phyloP scores from a whole-genome alignment of 2,329 filamentous ascomycete species.

The Dactylellina sp. region DNA sequence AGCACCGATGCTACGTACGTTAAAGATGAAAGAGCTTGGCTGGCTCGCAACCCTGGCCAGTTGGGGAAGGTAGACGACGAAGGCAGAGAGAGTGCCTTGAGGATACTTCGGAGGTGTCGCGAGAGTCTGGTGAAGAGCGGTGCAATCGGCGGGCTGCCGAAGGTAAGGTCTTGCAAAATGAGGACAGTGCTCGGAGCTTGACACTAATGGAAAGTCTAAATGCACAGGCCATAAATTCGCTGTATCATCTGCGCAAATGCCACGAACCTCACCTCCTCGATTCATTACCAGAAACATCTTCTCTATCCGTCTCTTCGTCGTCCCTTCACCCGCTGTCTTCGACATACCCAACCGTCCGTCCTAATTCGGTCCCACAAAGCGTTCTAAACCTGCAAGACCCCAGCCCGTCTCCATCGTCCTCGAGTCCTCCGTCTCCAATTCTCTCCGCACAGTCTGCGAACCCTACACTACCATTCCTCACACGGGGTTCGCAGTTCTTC shows the following conservation, averaged over 20 bases:
- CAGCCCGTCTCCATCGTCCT: constrained; percentile 65
- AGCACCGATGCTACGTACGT: constrained; percentile 63
- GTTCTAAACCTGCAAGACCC: constrained; percentile 57
- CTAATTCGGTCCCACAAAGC: constrained; percentile 66
- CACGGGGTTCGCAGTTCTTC: constrained; percentile 67
- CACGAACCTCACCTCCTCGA: constrained; percentile 36
- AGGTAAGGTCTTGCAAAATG: constrained; percentile 62
- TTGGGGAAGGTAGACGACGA: constrained; percentile 40
- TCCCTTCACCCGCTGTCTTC: constrained; percentile 42
- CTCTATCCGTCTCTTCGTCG: constrained; percentile 7
- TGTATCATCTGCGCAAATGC: constrained; percentile 45
- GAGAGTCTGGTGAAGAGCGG: constrained; percentile 68
- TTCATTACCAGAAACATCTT: constrained; percentile 7
- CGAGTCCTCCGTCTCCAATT: constrained; percentile 62
- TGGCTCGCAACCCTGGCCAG: constrained; percentile 36
- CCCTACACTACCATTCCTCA: constrained; percentile 64
- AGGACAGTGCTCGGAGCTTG: no score
- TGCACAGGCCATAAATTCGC: constrained; percentile 65
- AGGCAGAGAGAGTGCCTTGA: constrained; percentile 60
- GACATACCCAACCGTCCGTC: constrained; percentile 61
- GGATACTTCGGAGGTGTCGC: constrained; percentile 66
- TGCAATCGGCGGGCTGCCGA: constrained; percentile 68
- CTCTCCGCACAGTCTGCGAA: constrained; percentile 62
- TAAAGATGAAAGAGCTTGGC: constrained; percentile 53
- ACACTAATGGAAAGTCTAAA: neutral